A percentile compares a stretch with the other conserved stretches of the same genome.
Conservation (phyloP, 257 asterid species). For the Orobanche coerulescens region DNA sequence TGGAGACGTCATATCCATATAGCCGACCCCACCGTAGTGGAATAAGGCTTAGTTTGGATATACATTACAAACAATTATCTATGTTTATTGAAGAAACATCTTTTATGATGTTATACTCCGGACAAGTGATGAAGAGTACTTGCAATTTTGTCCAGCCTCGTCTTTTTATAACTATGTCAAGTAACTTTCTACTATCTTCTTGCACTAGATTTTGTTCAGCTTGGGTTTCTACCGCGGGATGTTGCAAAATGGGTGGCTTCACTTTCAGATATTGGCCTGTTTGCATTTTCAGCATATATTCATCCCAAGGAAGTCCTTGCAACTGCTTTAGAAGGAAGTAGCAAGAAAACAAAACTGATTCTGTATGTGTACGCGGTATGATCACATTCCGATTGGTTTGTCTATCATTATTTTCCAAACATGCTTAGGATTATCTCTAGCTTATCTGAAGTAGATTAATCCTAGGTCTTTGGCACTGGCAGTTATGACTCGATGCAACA, state of each 20-base stretch:
- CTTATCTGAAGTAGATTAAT: slow-evolving; percentile 15
- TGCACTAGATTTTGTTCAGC: slow-evolving; percentile 56
- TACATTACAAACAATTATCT: too few species aligned
- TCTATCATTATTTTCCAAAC: not conserved
- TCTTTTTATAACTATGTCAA: slow-evolving; percentile 1
- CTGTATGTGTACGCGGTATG: slow-evolving; percentile 64
- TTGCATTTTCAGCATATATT: slow-evolving; percentile 76
- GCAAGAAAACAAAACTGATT: slow-evolving; percentile 50
- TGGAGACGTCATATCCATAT: too few species aligned
- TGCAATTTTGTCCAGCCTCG: too few species aligned
- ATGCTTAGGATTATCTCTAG: slow-evolving; percentile 12
- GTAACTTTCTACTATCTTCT: slow-evolving; percentile 21
- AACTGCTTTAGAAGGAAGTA: slow-evolving; percentile 78
- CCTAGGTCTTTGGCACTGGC: slow-evolving; percentile 3
- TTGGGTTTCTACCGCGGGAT: slow-evolving; percentile 77
- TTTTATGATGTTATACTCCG: too few species aligned
- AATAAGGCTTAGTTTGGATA: too few species aligned
- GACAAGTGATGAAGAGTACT: too few species aligned
- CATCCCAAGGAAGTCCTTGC: slow-evolving; percentile 66
- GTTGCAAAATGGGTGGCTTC: slow-evolving; percentile 83
- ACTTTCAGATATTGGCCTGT: slow-evolving; percentile 60
- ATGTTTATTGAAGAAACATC: too few species aligned
- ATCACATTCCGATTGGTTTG: slow-evolving; percentile 12
- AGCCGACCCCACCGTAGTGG: too few species aligned
- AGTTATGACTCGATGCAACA: slow-evolving; percentile 11